Percentiles rank a stretch among this genome's conserved stretches.
Conservation (phyloP, 2,329 filamentous ascomycete species). For the Fusarium subglutinans region DNA sequence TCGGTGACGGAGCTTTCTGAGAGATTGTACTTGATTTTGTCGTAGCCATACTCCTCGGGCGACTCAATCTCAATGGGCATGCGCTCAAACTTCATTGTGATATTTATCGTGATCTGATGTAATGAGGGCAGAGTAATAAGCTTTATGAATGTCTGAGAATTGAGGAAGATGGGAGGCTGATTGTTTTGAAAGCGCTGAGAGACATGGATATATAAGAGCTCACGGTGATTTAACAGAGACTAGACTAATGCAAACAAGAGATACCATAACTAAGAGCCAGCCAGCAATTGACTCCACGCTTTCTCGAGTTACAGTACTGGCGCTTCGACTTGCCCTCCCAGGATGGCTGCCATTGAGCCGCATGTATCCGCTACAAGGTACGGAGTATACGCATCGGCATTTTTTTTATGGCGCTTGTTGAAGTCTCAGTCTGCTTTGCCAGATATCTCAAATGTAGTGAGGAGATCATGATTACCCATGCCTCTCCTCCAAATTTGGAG, state of each 20-base stretch:
- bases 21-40: background rate
- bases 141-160: too few species aligned
- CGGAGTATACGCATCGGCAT: too few species aligned
- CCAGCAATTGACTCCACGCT: background rate
- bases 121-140: too few species aligned
- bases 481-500: background rate
- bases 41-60: background rate
- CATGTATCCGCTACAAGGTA: background rate
- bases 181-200: background rate
- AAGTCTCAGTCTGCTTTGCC: background rate
- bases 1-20: background rate
- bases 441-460: too few species aligned
- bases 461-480: background rate
- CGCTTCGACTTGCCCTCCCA: background rate
- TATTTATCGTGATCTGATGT: accelerated
- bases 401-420: too few species aligned
- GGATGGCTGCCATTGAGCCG: background rate
- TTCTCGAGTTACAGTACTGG: background rate
- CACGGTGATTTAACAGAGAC: background rate
- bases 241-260: too few species aligned
- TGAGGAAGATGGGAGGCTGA: background rate
- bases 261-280: background rate
- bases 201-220: background rate
- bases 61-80: conserved; percentile 2
- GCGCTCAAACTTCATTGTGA: background rate